These are phyloP conservation scores for Hydnum rufescens DNA, from an alignment of 768 basidiomycete genomes.

Conservation along the genomic window DNA sequence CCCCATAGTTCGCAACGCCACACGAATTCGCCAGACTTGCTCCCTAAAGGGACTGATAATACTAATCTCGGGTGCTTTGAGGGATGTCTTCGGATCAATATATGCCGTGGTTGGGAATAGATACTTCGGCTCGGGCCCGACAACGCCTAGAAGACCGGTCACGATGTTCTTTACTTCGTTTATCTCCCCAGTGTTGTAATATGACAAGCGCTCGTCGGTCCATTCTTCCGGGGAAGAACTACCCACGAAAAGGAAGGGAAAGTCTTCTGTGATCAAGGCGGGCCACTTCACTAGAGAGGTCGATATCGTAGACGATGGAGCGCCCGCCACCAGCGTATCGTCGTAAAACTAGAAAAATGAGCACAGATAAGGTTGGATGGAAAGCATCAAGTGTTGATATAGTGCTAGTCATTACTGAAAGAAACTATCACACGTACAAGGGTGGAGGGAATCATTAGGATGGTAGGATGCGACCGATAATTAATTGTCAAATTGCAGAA, in stretches of 20 bases:
- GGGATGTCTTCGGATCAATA: background rate
- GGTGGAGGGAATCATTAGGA: constrained; percentile 26
- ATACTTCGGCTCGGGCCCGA: background rate
- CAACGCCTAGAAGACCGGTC: background rate
- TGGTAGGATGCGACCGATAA: constrained; percentile 41
- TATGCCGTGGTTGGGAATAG: background rate
- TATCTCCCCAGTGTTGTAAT: background rate
- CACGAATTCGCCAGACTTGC: background rate
- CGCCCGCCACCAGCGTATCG: background rate
- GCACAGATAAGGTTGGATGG: background rate
- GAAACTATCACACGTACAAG: background rate
- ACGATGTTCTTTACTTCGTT: background rate
- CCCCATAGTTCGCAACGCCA: background rate
- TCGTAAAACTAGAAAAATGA: background rate
- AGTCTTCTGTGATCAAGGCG: background rate
- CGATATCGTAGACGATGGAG: background rate
- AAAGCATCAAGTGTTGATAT: background rate
- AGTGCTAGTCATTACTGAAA: background rate
- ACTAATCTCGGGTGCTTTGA: background rate
- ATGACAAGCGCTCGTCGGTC: background rate
- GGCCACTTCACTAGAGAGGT: background rate
- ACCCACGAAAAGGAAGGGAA: background rate
- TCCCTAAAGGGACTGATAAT: background rate
- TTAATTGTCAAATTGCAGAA: constrained; percentile 24
- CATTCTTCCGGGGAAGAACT: background rate